A percentile compares a stretch with the other conserved stretches of the same genome.
Conservation (phyloP, 306 rosid genomes). For the Inga leiocalycina region DNA sequence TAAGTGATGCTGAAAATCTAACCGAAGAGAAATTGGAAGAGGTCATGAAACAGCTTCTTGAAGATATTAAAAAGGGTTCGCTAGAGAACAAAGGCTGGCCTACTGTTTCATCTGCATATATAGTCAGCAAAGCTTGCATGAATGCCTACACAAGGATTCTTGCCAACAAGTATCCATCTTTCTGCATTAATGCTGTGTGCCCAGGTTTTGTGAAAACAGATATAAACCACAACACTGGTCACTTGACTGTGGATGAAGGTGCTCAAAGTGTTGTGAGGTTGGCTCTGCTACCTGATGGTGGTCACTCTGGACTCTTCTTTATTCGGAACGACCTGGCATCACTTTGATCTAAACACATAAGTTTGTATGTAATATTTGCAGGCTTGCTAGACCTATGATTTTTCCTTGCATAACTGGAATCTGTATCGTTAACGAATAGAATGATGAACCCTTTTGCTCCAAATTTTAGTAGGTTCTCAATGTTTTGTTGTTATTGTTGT, state of each 20-base stretch:
- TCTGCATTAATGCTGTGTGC: slow-evolving; percentile 39
- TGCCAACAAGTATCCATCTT: neutral
- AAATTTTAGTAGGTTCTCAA: neutral
- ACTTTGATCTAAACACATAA: neutral
- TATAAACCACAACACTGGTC: slow-evolving; percentile 42
- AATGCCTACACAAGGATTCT: slow-evolving; percentile 2
- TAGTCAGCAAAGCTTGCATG: slow-evolving; percentile 17
- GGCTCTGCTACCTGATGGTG: slow-evolving; percentile 41
- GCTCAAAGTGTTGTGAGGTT: slow-evolving; percentile 52
- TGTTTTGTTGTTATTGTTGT: neutral
- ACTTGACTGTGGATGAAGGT: slow-evolving; percentile 56
- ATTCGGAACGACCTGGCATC: slow-evolving; percentile 32
- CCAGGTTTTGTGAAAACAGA: slow-evolving; percentile 57
- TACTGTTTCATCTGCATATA: neutral
- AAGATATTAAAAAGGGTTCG: neutral
- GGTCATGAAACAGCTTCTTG: neutral
- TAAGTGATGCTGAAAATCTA: neutral
- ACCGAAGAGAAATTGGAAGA: slow-evolving; percentile 15
- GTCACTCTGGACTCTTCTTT: slow-evolving; percentile 38
- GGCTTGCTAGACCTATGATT: neutral
- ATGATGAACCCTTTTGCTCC: neutral
- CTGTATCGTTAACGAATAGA: neutral
- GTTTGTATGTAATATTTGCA: neutral
- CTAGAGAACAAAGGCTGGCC: neutral
- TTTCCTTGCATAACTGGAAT: neutral